Conservation (phyloP, 2,329 filamentous ascomycete genomes). For the Atkinsonella texensis region DNA sequence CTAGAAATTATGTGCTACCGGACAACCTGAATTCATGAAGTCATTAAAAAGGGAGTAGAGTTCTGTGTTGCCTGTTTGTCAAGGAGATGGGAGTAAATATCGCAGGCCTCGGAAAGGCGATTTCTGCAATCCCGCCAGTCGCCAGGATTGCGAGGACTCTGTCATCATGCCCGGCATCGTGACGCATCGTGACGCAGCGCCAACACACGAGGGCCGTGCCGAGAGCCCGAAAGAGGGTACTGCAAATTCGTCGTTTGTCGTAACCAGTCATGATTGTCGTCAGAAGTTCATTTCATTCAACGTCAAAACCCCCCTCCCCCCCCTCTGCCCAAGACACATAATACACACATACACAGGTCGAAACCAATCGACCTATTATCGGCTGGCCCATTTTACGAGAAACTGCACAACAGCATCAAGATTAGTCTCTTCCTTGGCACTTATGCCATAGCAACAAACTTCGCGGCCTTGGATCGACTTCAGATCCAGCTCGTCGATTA, state of each 20-base stretch:
- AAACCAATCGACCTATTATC: constrained; percentile 31
- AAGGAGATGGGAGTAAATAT: neutral
- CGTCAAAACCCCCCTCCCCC: neutral
- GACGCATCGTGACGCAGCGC: too few relatives aligned
- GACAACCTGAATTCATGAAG: constrained; percentile 15
- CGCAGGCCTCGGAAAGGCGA: too few relatives aligned
- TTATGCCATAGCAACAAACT: constrained; percentile 97
- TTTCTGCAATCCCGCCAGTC: too few relatives aligned
- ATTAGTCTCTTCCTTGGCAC: constrained; percentile 97
- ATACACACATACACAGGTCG: neutral
- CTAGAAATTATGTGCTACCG: constrained; percentile 1
- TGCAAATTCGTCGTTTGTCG: constrained; percentile 3
- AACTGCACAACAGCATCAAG: constrained; percentile 93
- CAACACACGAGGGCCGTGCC: too few relatives aligned
- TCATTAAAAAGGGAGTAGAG: constrained; percentile 18
- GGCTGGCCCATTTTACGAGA: constrained; percentile 80
- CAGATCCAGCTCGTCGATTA: constrained; percentile 86
- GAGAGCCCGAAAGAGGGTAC: neutral
- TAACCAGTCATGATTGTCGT: constrained; percentile 8
- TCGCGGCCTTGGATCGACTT: constrained; percentile 84
- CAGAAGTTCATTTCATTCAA: neutral
- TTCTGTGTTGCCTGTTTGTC: constrained; percentile 18
- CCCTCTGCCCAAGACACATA: too few relatives aligned
- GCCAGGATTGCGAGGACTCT: too few relatives aligned
- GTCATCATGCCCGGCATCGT: too few relatives aligned